These are phyloP conservation scores for Gracilaria domingensis DNA, from an alignment of 23 red algal species.

Conservation along the genomic window DNA sequence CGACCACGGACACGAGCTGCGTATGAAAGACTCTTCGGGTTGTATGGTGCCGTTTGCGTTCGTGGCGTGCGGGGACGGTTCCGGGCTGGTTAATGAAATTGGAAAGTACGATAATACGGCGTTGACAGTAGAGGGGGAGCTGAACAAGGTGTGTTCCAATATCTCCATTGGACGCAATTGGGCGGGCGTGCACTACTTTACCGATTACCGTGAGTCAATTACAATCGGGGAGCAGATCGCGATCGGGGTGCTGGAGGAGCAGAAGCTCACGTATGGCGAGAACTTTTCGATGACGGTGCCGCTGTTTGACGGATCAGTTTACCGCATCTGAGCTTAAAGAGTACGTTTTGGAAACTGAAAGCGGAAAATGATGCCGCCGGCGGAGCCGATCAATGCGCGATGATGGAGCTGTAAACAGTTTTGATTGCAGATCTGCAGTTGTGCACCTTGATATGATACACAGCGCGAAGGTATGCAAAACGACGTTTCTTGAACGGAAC, in stretches of 20 bases:
- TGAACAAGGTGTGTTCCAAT: slow-evolving; percentile 76
- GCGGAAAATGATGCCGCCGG: too few relatives aligned
- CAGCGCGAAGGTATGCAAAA: too few relatives aligned
- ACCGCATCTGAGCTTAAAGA: slow-evolving; percentile 19
- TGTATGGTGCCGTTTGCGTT: slow-evolving; percentile 35
- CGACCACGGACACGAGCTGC: slow-evolving; percentile 30
- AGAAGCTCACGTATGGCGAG: slow-evolving; percentile 64
- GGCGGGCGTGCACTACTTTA: slow-evolving; percentile 75
- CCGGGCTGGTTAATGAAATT: not conserved
- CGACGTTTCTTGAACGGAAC: too few relatives aligned
- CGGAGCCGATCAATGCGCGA: too few relatives aligned
- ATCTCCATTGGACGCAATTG: slow-evolving; percentile 74
- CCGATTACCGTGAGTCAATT: slow-evolving; percentile 65
- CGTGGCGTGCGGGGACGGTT: slow-evolving; percentile 26
- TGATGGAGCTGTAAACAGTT: too few relatives aligned
- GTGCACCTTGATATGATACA: too few relatives aligned
- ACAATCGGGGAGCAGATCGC: slow-evolving; percentile 60
- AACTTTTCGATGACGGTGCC: slow-evolving; percentile 70
- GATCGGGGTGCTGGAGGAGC: slow-evolving; percentile 68
- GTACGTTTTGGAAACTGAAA: too few relatives aligned
- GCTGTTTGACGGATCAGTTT: slow-evolving; percentile 34
- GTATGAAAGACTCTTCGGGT: not conserved
- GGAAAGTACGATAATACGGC: slow-evolving; percentile 16
- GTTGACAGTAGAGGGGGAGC: slow-evolving; percentile 73
- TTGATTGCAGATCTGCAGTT: too few relatives aligned